A percentile compares a stretch with the other conserved stretches of the same genome.
Evolutionary conservation across 345 rosid genomes (phyloP).

Genomic region (Dipteronia dyeriana): DNA sequence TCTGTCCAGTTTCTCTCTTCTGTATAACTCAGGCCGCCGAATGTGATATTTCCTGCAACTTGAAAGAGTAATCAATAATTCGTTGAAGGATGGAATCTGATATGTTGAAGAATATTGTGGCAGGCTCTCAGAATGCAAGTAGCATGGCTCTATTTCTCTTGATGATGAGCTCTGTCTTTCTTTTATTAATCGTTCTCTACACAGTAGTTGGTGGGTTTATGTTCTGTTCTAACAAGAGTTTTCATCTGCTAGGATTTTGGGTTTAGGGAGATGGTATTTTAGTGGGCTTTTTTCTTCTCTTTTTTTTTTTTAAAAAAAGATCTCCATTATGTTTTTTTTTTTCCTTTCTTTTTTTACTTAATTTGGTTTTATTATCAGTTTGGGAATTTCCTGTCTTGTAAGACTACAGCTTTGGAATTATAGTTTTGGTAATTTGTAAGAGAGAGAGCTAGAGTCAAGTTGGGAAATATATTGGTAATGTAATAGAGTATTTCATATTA

Average conservation of each 20-base stretch:
- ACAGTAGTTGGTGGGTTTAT: constrained; percentile 24
- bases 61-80: background rate
- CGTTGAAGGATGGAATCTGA: constrained; percentile 4
- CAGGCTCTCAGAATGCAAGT: constrained; percentile 10
- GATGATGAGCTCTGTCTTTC: constrained; percentile 2
- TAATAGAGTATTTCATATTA: constrained; percentile 8
- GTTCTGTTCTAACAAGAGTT: constrained; percentile 33
- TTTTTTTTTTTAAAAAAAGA: background rate
- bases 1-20: background rate
- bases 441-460: constrained; percentile 30
- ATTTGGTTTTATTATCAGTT: background rate
- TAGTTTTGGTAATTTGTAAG: constrained; percentile 4
- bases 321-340: background rate
- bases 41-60: background rate
- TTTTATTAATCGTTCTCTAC: background rate
- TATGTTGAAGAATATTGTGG: background rate
- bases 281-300: constrained; percentile 19
- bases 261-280: constrained; percentile 28
- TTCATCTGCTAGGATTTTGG: constrained; percentile 33
- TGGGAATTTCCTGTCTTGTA: constrained; percentile 27
- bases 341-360: background rate
- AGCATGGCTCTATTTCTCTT: background rate
- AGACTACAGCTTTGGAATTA: constrained; percentile 14
- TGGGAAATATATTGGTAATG: constrained; percentile 21
- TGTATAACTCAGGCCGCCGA: constrained; percentile 9